Base-by-base conservation (phyloP, 306 rosid species). In the Rosa rugosa region DNA sequence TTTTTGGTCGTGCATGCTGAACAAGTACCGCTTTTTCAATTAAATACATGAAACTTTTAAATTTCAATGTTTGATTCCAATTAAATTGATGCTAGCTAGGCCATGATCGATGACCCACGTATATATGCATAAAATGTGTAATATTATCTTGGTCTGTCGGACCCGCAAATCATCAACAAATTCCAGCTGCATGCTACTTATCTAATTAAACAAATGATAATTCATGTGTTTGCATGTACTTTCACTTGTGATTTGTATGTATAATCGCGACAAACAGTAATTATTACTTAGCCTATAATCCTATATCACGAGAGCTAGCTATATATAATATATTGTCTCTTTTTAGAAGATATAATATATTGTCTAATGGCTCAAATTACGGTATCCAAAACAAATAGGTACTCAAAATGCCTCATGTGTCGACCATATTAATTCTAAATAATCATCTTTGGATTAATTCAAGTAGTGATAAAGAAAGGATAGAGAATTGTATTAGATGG, bases 1-100 rank as follows among this genome's bases (percentile, higher is more conserved):
- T 75, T 75, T 80, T 31, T 59, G 54, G 34, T n/a, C 36, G 54
- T 63, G 63, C 60, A 63, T 46, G 74, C 75, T 38, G 41, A 11
- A 25, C 23, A 27, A 44, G 46, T 45, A 38, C 50, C 12, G 23
- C 23, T 22, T 54, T 78, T 69, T 45, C 62, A 64, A 34, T 64
- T 16, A 14, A 64, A 64, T 64, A 54, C 59, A 51, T 18, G 9
- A 18, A 51, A 17, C 56, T 51, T 18, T 18, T 23, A 0, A 20
- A 56, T 56, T 56, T 8, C 27, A n/a, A 8, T n/a, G 12, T 56
- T n/a, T 34, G 44, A 17, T 31, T 64, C 42, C 44, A 31, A 6
- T 31, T 16, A 56, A 8, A 2, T n/a, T 56, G 27, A 62, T 62
- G 41, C 40, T 25, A 51, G 17, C 5, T 2, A 51, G 57, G 57